These are phyloP conservation scores for Mycena indigotica DNA, from an alignment of 768 basidiomycete species.

Conservation along the genomic window DNA sequence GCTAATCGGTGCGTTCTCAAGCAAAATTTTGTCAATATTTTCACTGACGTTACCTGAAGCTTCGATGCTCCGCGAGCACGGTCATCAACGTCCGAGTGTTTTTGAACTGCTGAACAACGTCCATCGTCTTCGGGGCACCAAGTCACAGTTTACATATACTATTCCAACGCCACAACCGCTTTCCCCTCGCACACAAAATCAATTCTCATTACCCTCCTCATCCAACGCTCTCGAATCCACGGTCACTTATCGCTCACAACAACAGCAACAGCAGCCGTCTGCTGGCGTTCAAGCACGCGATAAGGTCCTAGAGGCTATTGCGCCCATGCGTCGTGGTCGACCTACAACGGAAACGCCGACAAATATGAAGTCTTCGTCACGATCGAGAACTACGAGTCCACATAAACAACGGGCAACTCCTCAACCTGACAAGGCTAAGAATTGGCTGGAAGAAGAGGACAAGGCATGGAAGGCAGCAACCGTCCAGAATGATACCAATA, in stretches of 20 bases:
- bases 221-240: slow-evolving; percentile 33
- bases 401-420: slow-evolving; percentile 29
- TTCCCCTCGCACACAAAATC: slow-evolving; percentile 40
- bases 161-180: slow-evolving; percentile 52
- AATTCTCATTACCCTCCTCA: slow-evolving; percentile 30
- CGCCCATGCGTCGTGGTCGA: slow-evolving; percentile 75
- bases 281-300: slow-evolving; percentile 68
- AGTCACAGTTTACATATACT: slow-evolving; percentile 73
- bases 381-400: slow-evolving; percentile 38
- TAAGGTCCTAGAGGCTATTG: slow-evolving; percentile 77
- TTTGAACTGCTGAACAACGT: slow-evolving; percentile 85
- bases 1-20: slow-evolving; percentile 67
- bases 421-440: slow-evolving; percentile 23
- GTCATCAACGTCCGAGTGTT: slow-evolving; percentile 79
- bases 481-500: slow-evolving; percentile 27
- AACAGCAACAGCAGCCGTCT: slow-evolving; percentile 27
- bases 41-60: slow-evolving; percentile 44
- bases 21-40: slow-evolving; percentile 7
- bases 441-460: slow-evolving; percentile 49
- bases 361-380: slow-evolving; percentile 16
- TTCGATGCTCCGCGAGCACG: slow-evolving; percentile 92
- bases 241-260: slow-evolving; percentile 30
- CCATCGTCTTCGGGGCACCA: slow-evolving; percentile 86
- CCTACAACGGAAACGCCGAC: slow-evolving; percentile 40
- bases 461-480: slow-evolving; percentile 49